These are phyloP conservation scores for Eremothecium cymbalariae DNA, from an alignment of 1,139 yeast species.

Conservation along the genomic window DNA sequence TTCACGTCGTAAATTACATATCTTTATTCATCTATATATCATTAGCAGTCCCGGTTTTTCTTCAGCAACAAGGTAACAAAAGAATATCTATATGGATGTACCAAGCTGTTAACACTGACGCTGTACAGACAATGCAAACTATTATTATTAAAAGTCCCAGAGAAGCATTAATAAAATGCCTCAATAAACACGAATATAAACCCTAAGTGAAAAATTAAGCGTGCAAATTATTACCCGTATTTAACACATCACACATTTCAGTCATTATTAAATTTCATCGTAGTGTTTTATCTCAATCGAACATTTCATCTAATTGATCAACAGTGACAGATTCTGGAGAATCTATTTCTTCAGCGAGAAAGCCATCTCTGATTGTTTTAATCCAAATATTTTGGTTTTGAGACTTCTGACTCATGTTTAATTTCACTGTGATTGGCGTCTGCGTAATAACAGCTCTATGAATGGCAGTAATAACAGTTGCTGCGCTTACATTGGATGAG, in stretches of 20 bases:
- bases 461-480: constrained; percentile 66
- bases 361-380: constrained; percentile 64
- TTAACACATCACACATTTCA: constrained; percentile 3
- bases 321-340: constrained; percentile 69
- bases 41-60: no score
- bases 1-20: no score
- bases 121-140: no score
- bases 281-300: constrained; percentile 31
- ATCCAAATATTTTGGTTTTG: constrained; percentile 40
- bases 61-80: no score
- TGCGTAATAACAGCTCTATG: constrained; percentile 57
- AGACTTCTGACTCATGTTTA: not conserved
- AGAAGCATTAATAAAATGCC: no score
- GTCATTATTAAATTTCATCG: constrained; percentile 2
- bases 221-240: no score
- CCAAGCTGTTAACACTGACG: no score
- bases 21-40: no score
- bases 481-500: constrained; percentile 45
- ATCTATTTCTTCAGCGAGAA: constrained; percentile 63
- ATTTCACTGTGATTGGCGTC: constrained; percentile 29
- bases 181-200: no score
- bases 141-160: no score
- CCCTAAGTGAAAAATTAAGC: no score
- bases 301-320: constrained; percentile 64
- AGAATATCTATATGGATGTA: no score